Base-by-base conservation (phyloP, 345 rosid species). In the Euphorbia tirucalli region DNA sequence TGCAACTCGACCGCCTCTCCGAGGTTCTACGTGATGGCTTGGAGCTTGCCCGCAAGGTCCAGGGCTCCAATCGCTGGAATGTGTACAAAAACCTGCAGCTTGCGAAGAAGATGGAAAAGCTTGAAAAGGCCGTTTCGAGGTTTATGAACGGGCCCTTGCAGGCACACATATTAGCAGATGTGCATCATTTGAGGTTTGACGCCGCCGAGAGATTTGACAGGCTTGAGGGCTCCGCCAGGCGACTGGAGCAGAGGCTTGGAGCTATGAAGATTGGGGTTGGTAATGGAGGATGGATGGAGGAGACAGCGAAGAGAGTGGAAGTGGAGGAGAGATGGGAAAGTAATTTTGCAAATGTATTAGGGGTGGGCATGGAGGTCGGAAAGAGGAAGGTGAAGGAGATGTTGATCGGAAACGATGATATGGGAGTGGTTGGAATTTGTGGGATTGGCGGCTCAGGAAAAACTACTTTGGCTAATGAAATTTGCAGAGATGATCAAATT, bases 371-470 rank as follows among this genome's bases (percentile, higher is more conserved):
- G 78, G 87, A 87, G 72, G 70, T 81, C 19, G 99, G 93, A 18
- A 92, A 85, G 86, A 86, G 37, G 66, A 84, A 82, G 62, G 97
- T 92, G 61, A 85, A 90, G 81, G 90, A 89, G 80, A 87, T 89
- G 96, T n/a, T 94, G 22, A 75, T 82, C 11, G 85, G 30, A 24
- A 68, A 79, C 21, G 84, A 89, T 0, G 73, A 68, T 64, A 62
- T 72, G 21, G 73, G 69, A 31, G 64, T 90, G 65, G 58, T 89
- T 55, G 97, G 93, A 62, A 90, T 92, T 49, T 65, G 68, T 71
- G 97, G 99, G 4, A 92, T 90, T 73, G 99, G 96, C 0, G 98
- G 97, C 22, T 91, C 90, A 0, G 98, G 98, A 0, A 94, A 94
- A 66, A 92, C 98, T 6, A 92, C 98, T 68, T 78, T 94, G 78